Evolutionary conservation across 2,329 filamentous ascomycete species (phyloP), one percentile per base, ranked within the genome.

Genomic region (Camptophora hylomeconis): DNA sequence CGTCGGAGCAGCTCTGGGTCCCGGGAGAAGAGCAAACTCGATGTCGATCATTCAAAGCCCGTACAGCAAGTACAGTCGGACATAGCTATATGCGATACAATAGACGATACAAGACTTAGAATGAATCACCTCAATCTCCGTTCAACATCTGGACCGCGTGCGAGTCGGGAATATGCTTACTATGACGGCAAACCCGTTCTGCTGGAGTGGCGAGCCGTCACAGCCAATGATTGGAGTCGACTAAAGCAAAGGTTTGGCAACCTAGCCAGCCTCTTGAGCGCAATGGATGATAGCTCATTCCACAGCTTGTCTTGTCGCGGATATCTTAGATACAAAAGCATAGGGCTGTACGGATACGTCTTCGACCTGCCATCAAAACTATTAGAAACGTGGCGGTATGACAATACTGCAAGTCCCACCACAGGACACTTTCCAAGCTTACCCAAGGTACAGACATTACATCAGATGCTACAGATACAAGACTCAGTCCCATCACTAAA

Each of bases 401-500:
- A n/a, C n/a, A n/a, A n/a, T n/a, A n/a, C n/a, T n/a, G n/a, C n/a
- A n/a, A n/a, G n/a, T n/a, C n/a, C n/a, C n/a, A n/a, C n/a, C n/a
- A 20, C 8, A 20, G 8, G 19, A 8, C 19, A 20, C 17, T 20
- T 33, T 7, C 12, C 16, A 12, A 24, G 24, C 18, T 24, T 5
- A 14, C 10, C 24, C 6, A 11, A 20, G 20, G 16, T 24, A 18
- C 10, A 28, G 10, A 15, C 26, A 22, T 16, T 29, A 10, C 18
- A 20, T 23, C 16, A 29, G 5, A 7, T 29, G 17, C 17, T 29
- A 5, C 9, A 7, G 5, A 11, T 16, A 5, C 5, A 8, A 15
- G 6, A 15, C 7, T 18, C 18, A 3, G 11, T 17, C 17, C 35
- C 35, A 10, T 28, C 15, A n/a, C 25, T 36, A 2, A 35, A 30